Conservation (phyloP, 169 alveolate genomes). For the Cryptosporidium ryanae region DNA sequence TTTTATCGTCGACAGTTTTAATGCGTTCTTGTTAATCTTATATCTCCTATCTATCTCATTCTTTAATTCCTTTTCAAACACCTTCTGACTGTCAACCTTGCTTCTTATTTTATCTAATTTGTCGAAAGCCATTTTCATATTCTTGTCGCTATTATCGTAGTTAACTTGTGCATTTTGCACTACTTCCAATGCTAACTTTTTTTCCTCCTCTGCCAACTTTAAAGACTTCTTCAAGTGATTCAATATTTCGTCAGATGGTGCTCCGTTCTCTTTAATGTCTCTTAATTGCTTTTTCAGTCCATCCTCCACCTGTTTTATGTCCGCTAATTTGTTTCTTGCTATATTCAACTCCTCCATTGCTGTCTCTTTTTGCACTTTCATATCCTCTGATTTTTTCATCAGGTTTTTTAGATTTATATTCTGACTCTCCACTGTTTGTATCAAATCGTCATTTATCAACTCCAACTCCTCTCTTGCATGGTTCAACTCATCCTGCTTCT, state of each 20-base stretch:
- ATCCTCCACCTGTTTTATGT: conserved; percentile 33
- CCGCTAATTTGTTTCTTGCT: conserved; percentile 30
- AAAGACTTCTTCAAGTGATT: conserved; percentile 40
- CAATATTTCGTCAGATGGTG: conserved; percentile 71
- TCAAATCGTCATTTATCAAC: conserved; percentile 50
- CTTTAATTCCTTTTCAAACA: conserved; percentile 35
- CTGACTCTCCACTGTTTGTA: conserved; percentile 60
- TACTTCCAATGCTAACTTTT: conserved; percentile 14
- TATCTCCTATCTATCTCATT: conserved; percentile 26
- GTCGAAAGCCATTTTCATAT: conserved; percentile 33
- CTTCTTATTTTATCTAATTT: conserved; percentile 19
- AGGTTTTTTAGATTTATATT: conserved; percentile 5
- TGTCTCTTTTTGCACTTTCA: conserved; percentile 41
- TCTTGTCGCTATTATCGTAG: conserved; percentile 29
- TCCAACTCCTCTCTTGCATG: conserved; percentile 67
- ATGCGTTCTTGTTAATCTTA: conserved; percentile 6
- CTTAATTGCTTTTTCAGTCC: conserved; percentile 33
- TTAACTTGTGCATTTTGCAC: conserved; percentile 28
- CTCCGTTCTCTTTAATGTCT: conserved; percentile 32
- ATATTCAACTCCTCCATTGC: conserved; percentile 52
- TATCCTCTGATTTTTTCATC: conserved; percentile 58
- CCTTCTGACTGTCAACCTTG: background rate
- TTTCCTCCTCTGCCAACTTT: conserved; percentile 55
- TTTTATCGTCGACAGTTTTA: background rate
- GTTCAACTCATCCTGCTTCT: conserved; percentile 49